These are phyloP conservation scores for Candida bentonensis DNA, from an alignment of 805 yeast genomes.

Conservation along the genomic window DNA sequence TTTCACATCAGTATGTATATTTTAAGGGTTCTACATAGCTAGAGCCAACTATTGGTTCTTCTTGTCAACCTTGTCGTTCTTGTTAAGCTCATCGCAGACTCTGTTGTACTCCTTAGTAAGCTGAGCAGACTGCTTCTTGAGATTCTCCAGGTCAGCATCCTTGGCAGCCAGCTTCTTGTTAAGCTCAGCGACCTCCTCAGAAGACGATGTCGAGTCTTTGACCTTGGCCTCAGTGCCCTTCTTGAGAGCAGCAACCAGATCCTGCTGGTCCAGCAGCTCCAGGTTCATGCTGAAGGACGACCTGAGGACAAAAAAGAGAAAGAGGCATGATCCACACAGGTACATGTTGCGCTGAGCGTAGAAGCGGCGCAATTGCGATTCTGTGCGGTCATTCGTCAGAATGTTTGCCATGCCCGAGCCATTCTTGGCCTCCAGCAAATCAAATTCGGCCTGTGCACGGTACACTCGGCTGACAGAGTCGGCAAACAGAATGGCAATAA, in stretches of 20 bases:
- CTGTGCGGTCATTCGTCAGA: conserved; percentile 47
- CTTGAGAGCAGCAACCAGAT: conserved; percentile 33
- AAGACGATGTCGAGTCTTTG: conserved; percentile 15
- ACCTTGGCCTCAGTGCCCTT: conserved; percentile 13
- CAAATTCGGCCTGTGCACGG: conserved; percentile 47
- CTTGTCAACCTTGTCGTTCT: conserved; percentile 14
- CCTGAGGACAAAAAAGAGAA: conserved; percentile 69
- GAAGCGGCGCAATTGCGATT: conserved; percentile 79
- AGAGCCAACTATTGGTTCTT: conserved; percentile 20
- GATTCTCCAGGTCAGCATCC: conserved; percentile 47
- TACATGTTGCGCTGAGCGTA: conserved; percentile 95
- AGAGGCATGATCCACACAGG: conserved; percentile 87
- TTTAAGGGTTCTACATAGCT: background rate
- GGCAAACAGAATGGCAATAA: conserved; percentile 67
- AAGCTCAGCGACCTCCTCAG: conserved; percentile 32
- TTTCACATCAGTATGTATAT: background rate
- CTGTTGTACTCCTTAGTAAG: conserved; percentile 52
- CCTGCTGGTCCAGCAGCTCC: conserved; percentile 44
- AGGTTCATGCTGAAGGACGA: conserved; percentile 73
- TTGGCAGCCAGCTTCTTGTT: conserved; percentile 39
- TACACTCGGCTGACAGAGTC: conserved; percentile 81
- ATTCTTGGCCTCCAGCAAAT: conserved; percentile 22
- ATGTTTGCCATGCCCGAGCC: conserved; percentile 22
- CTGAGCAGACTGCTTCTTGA: conserved; percentile 61
- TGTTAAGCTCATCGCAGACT: conserved; percentile 25